Evolutionary conservation across 1,284 basidiomycete genomes (phyloP).

Genomic region (Irpex sp.): DNA sequence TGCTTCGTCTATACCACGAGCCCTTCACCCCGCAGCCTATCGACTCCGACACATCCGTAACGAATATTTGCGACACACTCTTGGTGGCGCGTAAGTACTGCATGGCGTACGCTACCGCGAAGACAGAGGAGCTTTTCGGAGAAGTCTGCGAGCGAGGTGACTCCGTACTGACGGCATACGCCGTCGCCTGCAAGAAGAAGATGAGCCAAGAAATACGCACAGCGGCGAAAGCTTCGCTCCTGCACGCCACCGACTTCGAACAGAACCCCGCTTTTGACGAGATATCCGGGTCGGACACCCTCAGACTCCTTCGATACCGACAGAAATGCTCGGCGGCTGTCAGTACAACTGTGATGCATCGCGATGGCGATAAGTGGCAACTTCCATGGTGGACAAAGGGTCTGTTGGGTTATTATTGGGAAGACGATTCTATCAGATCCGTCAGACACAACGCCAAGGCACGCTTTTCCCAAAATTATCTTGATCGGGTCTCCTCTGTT

Average conservation of each 20-base stretch:
- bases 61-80: not conserved
- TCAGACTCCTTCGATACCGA: not conserved
- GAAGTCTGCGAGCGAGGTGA: not conserved
- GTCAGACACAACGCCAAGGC: too few species aligned
- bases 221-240: constrained; percentile 1
- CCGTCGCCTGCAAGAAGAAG: constrained; percentile 9
- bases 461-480: too few species aligned
- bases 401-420: too few species aligned
- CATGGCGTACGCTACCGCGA: not conserved
- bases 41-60: not conserved
- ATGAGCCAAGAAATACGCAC: constrained; percentile 6
- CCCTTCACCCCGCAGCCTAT: not conserved
- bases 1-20: constrained; percentile 7
- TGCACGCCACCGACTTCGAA: not conserved
- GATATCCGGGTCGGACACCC: not conserved
- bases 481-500: too few species aligned
- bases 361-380: too few species aligned
- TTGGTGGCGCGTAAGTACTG: not conserved
- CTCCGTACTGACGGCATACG: constrained; percentile 7
- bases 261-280: not conserved
- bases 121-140: not conserved
- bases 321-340: too few species aligned
- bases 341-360: too few species aligned
- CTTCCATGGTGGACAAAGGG: too few species aligned
- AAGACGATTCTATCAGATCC: too few species aligned